Evolutionary conservation across 148 eudicot species (phyloP), one percentile per base, ranked within the genome.

Genomic region (Chenopodium suecicum): DNA sequence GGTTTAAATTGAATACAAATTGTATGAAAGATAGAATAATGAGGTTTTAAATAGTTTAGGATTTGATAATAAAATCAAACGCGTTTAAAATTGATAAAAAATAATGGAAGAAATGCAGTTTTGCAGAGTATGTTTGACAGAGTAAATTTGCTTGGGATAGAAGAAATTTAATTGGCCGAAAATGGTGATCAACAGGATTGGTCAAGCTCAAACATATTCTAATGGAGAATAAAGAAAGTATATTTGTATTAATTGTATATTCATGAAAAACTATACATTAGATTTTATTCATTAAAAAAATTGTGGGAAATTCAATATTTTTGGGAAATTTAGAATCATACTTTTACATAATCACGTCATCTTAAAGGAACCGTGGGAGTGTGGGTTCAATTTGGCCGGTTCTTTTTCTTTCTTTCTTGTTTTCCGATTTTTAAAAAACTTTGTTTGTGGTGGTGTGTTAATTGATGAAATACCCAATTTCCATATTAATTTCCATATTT

Each of bases 101-200:
- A 25, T 67, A 12, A 25, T 67, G 54, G 70, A 19, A 10, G 4
- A 29, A 67, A 25, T 67, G 37, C 29, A 34, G 32, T 41, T n/a
- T 50, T 54, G 47, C 29, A 25, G 64, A 23, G 19, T 31, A 5
- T 54, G 50, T 1, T 34, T 60, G 41, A 32, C 25, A 22, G 31
- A 47, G 31, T 14, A 19, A 41, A 58, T 58, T 37, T 58, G 47
- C 50, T 44, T 77, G 46, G 22, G 2, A 64, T 41, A 7, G 23
- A 77, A 77, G 79, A 23, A 77, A 50, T 50, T 9, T 11, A 14
- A 77, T 77, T 54, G 50, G 71, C 71, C 34, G 66, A 77, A 14
- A 7, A 65, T 50, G 54, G 54, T 50, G 62, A 22, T 11, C 0
- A 27, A 60, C 19, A 32, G 31, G 56, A 10, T 77, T 64, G 79